Percentiles rank a stretch among this genome's conserved stretches.
These are phyloP conservation scores for Clarireedia monteithiana DNA, from an alignment of 2,329 filamentous ascomycete genomes.

Conservation along the genomic window DNA sequence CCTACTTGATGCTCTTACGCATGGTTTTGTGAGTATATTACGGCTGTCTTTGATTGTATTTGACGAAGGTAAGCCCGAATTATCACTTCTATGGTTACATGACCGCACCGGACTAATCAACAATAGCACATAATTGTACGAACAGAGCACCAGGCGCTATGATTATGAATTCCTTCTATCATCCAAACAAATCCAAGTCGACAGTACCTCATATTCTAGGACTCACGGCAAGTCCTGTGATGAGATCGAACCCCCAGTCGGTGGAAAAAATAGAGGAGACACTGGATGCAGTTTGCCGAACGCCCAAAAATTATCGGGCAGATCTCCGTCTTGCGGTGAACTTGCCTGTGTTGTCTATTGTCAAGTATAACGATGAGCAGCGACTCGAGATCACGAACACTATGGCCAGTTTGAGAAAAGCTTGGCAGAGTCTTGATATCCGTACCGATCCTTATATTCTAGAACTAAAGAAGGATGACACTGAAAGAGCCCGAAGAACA, in stretches of 20 bases:
- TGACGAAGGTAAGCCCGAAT: conserved; percentile 48
- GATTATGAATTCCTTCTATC: conserved; percentile 28
- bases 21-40: conserved; percentile 52
- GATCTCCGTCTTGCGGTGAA: conserved; percentile 34
- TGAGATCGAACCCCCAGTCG: conserved; percentile 23
- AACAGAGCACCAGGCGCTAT: conserved; percentile 24
- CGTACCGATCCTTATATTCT: conserved; percentile 52
- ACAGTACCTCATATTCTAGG: conserved; percentile 27
- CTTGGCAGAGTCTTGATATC: conserved; percentile 43
- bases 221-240: conserved; percentile 28
- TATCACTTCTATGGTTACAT: neutral
- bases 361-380: conserved; percentile 11
- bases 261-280: conserved; percentile 40
- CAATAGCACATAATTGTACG: conserved; percentile 29
- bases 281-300: conserved; percentile 46
- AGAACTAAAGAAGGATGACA: conserved; percentile 36
- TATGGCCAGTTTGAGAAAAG: conserved; percentile 16
- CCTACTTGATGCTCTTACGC: conserved; percentile 51
- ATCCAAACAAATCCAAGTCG: conserved; percentile 14
- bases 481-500: conserved; percentile 33
- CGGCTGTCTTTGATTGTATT: conserved; percentile 52
- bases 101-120: neutral
- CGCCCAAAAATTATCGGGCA: conserved; percentile 45
- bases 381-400: conserved; percentile 10
- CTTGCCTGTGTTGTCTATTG: conserved; percentile 19